These are phyloP conservation scores for Endoconidiophora polonica DNA, from an alignment of 2,329 filamentous ascomycete species.

Conservation along the genomic window DNA sequence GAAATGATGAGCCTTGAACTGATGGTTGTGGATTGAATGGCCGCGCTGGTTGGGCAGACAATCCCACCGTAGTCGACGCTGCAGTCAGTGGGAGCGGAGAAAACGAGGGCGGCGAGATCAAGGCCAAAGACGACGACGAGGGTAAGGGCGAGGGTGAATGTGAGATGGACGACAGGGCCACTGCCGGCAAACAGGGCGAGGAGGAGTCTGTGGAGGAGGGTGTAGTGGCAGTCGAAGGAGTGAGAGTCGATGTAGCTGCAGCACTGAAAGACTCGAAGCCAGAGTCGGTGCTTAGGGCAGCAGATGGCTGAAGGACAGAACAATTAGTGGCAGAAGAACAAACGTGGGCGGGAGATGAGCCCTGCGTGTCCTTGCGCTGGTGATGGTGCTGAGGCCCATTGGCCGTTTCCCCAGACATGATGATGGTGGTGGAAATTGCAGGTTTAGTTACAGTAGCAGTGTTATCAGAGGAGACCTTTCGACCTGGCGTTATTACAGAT, in stretches of 20 bases:
- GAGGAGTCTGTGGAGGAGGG: slow-evolving; percentile 10
- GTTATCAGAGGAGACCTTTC: not conserved
- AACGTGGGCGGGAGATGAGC: slow-evolving; percentile 10
- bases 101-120: not conserved
- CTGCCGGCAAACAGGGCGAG: not conserved
- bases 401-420: too few species aligned
- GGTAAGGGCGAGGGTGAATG: too few species aligned
- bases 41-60: slow-evolving; percentile 7
- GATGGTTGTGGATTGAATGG: slow-evolving; percentile 3
- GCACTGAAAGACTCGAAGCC: slow-evolving; percentile 14
- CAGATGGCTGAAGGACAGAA: not conserved
- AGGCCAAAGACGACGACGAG: not conserved
- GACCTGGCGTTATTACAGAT: not conserved
- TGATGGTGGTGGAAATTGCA: not conserved
- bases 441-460: not conserved
- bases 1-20: not conserved
- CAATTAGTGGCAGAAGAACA: not conserved
- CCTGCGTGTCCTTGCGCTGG: not conserved
- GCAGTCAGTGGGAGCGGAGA: slow-evolving; percentile 3
- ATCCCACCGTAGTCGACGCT: slow-evolving; percentile 9
- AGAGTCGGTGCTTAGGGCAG: not conserved
- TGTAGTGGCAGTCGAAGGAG: slow-evolving; percentile 14
- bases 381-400: not conserved
- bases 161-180: too few species aligned
- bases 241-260: slow-evolving; percentile 12